Evolutionary conservation across 257 asterid genomes (phyloP), one percentile per base, ranked within the genome.

Genomic region (Solanum etuberosum): DNA sequence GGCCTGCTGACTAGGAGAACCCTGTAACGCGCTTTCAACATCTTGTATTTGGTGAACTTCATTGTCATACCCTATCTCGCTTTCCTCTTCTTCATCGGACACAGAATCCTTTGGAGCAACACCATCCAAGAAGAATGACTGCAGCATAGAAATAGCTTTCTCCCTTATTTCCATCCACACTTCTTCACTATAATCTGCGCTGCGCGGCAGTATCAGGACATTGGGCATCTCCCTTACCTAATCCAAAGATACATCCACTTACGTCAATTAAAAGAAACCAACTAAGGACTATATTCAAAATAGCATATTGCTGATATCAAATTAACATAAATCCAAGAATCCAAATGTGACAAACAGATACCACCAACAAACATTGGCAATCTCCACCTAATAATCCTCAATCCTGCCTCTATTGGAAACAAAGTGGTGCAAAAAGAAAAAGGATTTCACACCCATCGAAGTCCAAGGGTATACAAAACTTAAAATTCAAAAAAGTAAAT

Each of bases 111-210:
- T 91, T 70, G 99, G 99, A 85, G 93, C 87, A 88, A 91, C 87
- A 86, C 93, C 94, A 84, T 95, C 98, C 90, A 91, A 88, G 91
- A 97, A 94, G 92, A 94, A 96, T n/a, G 93, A 89, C 77, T 96
- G 98, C 85, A 96, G 90, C 84, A 95, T 93, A 85, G 97, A 92
- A 88, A 96, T 90, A 46, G 98, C 90, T 87, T 96, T 97, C 92
- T 97, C 99, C 92, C 99, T 94, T 85, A 97, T 97, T 93, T 97
- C 99, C 95, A 94, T 93, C 99, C 99, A 97, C 63, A 96, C 99
- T 93, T 97, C 99, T 94, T 97, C 99, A 92, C 99, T 97, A 86
- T 95, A 97, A 92, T 97, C 99, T 29, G 99, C 99, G 91, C 99
- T 97, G 42, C 95, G 96, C 35, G 99, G 99, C 91, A 97, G 99